Conservation (phyloP, 257 asterid species). For the Solanum ossicruentum region DNA sequence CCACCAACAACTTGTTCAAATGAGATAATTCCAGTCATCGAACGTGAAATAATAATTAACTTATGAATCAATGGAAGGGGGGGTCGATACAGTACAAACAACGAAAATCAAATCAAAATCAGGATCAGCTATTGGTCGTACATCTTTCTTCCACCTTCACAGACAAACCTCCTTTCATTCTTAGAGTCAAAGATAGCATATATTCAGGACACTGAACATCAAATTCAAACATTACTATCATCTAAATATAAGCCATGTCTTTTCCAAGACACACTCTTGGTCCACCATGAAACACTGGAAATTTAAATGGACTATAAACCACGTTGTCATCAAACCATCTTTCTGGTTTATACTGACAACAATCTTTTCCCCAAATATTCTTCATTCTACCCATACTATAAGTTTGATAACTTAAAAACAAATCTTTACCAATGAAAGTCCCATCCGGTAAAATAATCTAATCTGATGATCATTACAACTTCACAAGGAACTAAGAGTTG, state of each 20-base stretch:
- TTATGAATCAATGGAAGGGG: too few relatives aligned
- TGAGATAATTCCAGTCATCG: too few relatives aligned
- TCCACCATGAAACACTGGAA: constrained; percentile 77
- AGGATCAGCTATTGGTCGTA: not conserved
- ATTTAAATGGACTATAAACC: constrained; percentile 42
- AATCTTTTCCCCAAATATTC: constrained; percentile 71
- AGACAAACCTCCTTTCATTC: constrained; percentile 70
- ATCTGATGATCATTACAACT: not conserved
- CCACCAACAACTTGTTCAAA: not conserved
- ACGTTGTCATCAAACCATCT: constrained; percentile 89
- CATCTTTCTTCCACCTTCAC: constrained; percentile 45
- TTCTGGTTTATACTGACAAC: constrained; percentile 50
- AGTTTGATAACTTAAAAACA: constrained; percentile 51
- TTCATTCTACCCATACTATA: constrained; percentile 81
- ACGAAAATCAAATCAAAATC: not conserved
- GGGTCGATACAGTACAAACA: too few relatives aligned
- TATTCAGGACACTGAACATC: constrained; percentile 39
- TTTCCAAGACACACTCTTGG: constrained; percentile 84
- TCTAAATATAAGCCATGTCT: constrained; percentile 87
- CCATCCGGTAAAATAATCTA: constrained; percentile 53
- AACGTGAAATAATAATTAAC: not conserved
- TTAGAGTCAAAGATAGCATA: constrained; percentile 60
- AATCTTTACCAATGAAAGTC: constrained; percentile 35
- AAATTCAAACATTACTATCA: constrained; percentile 51
- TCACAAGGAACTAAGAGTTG: too few relatives aligned